Base-by-base conservation (phyloP, 2,329 filamentous ascomycete genomes). In the Apiospora arundinis region DNA sequence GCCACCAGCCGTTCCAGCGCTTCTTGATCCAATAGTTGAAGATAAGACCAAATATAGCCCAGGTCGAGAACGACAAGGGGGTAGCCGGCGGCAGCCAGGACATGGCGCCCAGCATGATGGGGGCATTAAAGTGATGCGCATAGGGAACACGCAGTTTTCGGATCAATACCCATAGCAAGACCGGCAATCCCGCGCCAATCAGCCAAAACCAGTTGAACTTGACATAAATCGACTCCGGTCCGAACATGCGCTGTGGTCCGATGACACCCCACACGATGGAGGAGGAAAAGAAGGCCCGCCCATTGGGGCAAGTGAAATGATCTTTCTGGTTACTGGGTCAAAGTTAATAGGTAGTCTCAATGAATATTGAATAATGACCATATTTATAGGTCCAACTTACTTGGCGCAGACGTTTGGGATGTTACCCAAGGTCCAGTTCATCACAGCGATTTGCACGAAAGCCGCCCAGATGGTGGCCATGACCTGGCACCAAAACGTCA, bases 1-100 rank as follows among this genome's bases (percentile, higher is more conserved):
- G 83, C 90, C 90, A 92, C 90, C 89, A 91, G 0, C 85, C 88
- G n/a, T 82, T 80, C 77, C 82, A 89, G 56, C 83, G 82, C 74
- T 84, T 83, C 44, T 85, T 84, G 72, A 91, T 88, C 69, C 80
- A 83, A 73, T 87, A 85, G 76, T 92, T 90, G 79, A 91, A 91
- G 42, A 90, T 70, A 65, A 86, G 82, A 0, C 89, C 89, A 16
- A 89, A 83, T 21, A 89, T 80, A 3, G 85, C 88, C 90, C 90
- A 91, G 4, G 84, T 80, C 14, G 87, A 86, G 76, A 90, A 91
- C 74, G 85, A 90, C 37, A 91, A 81, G 0, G 88, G 87, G 0
- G 89, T 91, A 0, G 90, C 90, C 0, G 89, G 89, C 1, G 89
- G 90, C 16, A 91, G 84, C 70, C 85, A 80, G 14, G 81, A 82